Percentiles rank a stretch among this genome's conserved stretches.
These are phyloP conservation scores for Populus nigra DNA, from an alignment of 345 rosid species.

Conservation along the genomic window DNA sequence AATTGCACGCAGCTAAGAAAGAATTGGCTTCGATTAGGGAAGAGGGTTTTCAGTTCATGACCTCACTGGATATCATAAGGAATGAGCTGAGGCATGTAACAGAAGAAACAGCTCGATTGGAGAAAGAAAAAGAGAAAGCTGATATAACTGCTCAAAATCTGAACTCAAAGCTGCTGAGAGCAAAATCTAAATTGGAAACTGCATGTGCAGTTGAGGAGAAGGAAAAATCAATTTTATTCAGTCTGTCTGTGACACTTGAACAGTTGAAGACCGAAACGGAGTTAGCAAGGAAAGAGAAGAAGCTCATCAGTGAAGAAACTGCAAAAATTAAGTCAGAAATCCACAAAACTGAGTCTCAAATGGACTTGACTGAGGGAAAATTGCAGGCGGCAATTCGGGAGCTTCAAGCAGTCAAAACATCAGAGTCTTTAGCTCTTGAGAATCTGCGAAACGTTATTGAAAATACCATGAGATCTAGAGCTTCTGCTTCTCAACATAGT, in stretches of 20 bases:
- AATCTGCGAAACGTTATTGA: slow-evolving; percentile 49
- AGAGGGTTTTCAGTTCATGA: slow-evolving; percentile 57
- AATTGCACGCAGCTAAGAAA: slow-evolving; percentile 58
- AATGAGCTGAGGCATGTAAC: slow-evolving; percentile 48
- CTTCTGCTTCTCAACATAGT: slow-evolving; percentile 37
- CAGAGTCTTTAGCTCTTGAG: slow-evolving; percentile 59
- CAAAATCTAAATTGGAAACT: slow-evolving; percentile 56
- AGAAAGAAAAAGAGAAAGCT: slow-evolving; percentile 45
- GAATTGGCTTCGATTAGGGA: slow-evolving; percentile 53
- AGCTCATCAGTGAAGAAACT: slow-evolving; percentile 45
- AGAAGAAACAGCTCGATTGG: slow-evolving; percentile 46
- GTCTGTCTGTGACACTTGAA: slow-evolving; percentile 51
- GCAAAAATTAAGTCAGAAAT: slow-evolving; percentile 41
- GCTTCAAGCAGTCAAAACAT: slow-evolving; percentile 52
- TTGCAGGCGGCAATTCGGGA: slow-evolving; percentile 54
- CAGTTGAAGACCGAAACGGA: slow-evolving; percentile 60
- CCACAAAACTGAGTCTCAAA: slow-evolving; percentile 46
- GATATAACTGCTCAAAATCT: slow-evolving; percentile 51
- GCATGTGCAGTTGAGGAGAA: slow-evolving; percentile 52
- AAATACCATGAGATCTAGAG: slow-evolving; percentile 44
- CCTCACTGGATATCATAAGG: slow-evolving; percentile 64
- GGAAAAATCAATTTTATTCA: slow-evolving; percentile 44
- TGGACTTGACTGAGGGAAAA: slow-evolving; percentile 52
- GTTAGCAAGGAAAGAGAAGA: slow-evolving; percentile 58
- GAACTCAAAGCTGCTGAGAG: slow-evolving; percentile 71